Conservation (phyloP, 2,329 filamentous ascomycete species). For the Diaporthe sp. region DNA sequence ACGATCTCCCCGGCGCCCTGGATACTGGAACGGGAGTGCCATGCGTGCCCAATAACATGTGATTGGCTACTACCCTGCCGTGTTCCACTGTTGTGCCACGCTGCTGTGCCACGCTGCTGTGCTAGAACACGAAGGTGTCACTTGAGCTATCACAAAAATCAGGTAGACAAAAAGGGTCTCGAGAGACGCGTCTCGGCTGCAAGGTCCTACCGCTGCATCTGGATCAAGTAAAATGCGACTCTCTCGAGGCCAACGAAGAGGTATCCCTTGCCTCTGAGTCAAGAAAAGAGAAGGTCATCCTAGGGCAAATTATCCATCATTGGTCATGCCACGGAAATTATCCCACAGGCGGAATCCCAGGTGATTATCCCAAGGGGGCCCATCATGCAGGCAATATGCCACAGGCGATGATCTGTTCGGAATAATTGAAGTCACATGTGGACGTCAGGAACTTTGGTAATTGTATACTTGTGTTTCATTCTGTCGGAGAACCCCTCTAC, state of each 20-base stretch:
- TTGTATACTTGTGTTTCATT: not conserved
- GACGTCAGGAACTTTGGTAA: not conserved
- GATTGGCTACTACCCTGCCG: not conserved
- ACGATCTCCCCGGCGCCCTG: not conserved
- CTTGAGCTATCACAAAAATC: not conserved
- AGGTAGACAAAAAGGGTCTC: not conserved
- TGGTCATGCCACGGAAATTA: not conserved
- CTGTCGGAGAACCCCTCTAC: not conserved
- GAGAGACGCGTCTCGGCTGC: not conserved
- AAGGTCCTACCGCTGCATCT: not conserved
- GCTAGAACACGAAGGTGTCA: not conserved
- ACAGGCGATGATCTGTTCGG: not conserved
- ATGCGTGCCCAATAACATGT: constrained; percentile 6
- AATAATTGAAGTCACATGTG: not conserved
- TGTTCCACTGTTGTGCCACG: constrained; percentile 13
- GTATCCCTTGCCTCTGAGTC: too few species aligned
- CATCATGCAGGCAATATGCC: not conserved
- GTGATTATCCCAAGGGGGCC: not conserved
- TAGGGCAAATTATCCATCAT: too few species aligned
- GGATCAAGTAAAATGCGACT: not conserved
- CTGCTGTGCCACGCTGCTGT: not conserved
- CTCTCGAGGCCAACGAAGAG: not conserved
- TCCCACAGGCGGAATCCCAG: not conserved
- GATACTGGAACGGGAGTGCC: not conserved
- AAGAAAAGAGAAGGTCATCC: not conserved